Conservation (phyloP, 169 alveolate species). For the Cryptosporidium canis region DNA sequence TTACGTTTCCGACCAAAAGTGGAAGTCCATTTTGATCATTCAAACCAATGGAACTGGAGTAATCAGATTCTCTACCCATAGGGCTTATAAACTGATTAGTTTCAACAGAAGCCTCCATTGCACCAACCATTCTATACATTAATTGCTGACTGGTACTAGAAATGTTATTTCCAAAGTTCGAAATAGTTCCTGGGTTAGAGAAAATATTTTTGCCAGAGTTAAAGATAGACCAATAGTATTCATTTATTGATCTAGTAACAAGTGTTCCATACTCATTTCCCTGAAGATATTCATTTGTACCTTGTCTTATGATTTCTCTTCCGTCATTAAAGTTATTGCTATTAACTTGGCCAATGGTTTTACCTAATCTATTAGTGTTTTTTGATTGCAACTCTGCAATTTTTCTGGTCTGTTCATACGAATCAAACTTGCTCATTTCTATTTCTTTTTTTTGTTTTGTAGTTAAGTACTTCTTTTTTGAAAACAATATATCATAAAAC, state of each 20-base stretch:
- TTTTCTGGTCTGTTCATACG: conserved; percentile 51
- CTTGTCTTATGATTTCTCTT: neutral
- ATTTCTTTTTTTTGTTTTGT: conserved; percentile 26
- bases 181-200: conserved; percentile 44
- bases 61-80: neutral
- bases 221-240: conserved; percentile 39
- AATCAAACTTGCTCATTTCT: conserved; percentile 41
- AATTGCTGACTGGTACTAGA: conserved; percentile 44
- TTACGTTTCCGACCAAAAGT: conserved; percentile 42
- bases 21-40: conserved; percentile 63
- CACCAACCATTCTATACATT: conserved; percentile 61
- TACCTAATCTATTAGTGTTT: neutral
- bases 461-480: conserved; percentile 22
- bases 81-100: neutral
- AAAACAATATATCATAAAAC: conserved; percentile 16
- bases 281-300: neutral
- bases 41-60: conserved; percentile 27
- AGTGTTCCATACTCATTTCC: neutral
- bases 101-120: conserved; percentile 59
- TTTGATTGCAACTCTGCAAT: neutral
- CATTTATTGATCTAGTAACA: conserved; percentile 47
- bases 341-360: neutral
- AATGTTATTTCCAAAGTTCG: neutral
- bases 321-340: neutral
- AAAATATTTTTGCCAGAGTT: conserved; percentile 18